These are phyloP conservation scores for Phytophthora vignae DNA, from an alignment of 352 stramenopile genomes.

Conservation along the genomic window DNA sequence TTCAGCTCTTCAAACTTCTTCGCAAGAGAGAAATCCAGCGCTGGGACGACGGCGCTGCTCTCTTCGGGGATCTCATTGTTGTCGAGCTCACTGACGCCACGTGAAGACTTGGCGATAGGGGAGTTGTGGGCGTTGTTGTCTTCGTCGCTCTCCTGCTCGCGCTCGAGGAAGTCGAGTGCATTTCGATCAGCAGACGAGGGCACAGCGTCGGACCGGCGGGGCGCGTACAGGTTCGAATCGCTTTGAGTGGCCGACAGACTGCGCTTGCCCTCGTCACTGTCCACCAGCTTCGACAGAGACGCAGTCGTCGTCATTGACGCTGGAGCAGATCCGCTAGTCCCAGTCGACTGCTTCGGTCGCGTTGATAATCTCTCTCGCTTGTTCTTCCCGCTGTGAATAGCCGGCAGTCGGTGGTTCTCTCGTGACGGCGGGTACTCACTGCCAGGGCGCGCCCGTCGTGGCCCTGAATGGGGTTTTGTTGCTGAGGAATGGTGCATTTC, in stretches of 20 bases:
- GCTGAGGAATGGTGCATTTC: slow-evolving; percentile 14
- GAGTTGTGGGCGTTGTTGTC: slow-evolving; percentile 19
- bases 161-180: slow-evolving; percentile 60
- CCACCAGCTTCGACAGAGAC: slow-evolving; percentile 25
- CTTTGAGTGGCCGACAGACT: slow-evolving; percentile 53
- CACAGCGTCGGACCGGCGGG: slow-evolving; percentile 47
- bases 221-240: slow-evolving; percentile 68
- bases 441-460: slow-evolving; percentile 13
- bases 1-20: slow-evolving; percentile 78
- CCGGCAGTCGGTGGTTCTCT: slow-evolving; percentile 43
- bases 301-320: slow-evolving; percentile 22
- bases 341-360: slow-evolving; percentile 32
- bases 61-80: slow-evolving; percentile 27
- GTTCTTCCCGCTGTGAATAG: slow-evolving; percentile 35
- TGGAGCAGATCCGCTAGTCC: slow-evolving; percentile 23
- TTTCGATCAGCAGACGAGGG: slow-evolving; percentile 65
- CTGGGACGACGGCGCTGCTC: slow-evolving; percentile 17
- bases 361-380: slow-evolving; percentile 43
- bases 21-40: slow-evolving; percentile 50
- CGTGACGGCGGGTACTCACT: slow-evolving; percentile 49
- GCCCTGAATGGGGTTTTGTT: slow-evolving; percentile 16
- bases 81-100: slow-evolving; percentile 8
- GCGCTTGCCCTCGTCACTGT: slow-evolving; percentile 6
- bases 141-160: slow-evolving; percentile 41
- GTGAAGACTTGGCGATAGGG: not conserved